A percentile compares a stretch with the other conserved stretches of the same genome.
phyloP scores from a whole-genome alignment of 2,329 filamentous ascomycete genomes.

The Lizonia empirigonia region DNA sequence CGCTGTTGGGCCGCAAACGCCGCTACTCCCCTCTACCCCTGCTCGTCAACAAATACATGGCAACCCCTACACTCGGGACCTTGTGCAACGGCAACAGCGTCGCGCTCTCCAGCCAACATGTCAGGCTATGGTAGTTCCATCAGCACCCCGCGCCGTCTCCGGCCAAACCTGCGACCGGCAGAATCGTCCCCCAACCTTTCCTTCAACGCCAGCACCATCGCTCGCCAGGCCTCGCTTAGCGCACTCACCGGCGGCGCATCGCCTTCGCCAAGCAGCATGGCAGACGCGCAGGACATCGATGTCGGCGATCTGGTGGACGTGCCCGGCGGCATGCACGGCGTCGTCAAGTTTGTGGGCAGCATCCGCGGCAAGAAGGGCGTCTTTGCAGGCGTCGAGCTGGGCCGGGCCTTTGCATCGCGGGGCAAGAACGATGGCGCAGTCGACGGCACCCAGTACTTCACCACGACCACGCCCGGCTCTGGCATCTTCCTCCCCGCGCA shows the following conservation, averaged over 20 bases:
- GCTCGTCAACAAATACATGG: slow-evolving; percentile 17
- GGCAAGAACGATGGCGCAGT: slow-evolving; percentile 98
- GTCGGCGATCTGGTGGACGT: slow-evolving; percentile 89
- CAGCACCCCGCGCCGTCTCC: slow-evolving; percentile 14
- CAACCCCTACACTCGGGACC: slow-evolving; percentile 5
- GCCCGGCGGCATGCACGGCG: slow-evolving; percentile 89
- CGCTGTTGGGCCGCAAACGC: slow-evolving; percentile 11
- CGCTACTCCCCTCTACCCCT: slow-evolving; percentile 2
- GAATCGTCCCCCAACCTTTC: slow-evolving; percentile 52
- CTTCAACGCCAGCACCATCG: slow-evolving; percentile 55
- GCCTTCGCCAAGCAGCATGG: slow-evolving; percentile 51
- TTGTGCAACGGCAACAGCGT: slow-evolving; percentile 17
- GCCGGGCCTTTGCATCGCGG: slow-evolving; percentile 75
- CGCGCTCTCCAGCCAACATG: slow-evolving; percentile 11
- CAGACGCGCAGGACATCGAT: slow-evolving; percentile 61
- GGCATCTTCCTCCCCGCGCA: slow-evolving; percentile 92
- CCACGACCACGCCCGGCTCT: slow-evolving; percentile 75
- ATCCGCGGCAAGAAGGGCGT: slow-evolving; percentile 88
- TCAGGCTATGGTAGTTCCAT: slow-evolving; percentile 20
- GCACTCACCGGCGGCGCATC: slow-evolving; percentile 64
- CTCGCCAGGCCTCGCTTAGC: slow-evolving; percentile 73
- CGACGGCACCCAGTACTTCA: slow-evolving; percentile 81
- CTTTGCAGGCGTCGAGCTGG: slow-evolving; percentile 91
- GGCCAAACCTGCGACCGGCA: slow-evolving; percentile 49
- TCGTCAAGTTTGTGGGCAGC: slow-evolving; percentile 83